A percentile compares a stretch with the other conserved stretches of the same genome.
phyloP scores from a whole-genome alignment of 352 stramenopile genomes.

The Aphanomyces euteiches region DNA sequence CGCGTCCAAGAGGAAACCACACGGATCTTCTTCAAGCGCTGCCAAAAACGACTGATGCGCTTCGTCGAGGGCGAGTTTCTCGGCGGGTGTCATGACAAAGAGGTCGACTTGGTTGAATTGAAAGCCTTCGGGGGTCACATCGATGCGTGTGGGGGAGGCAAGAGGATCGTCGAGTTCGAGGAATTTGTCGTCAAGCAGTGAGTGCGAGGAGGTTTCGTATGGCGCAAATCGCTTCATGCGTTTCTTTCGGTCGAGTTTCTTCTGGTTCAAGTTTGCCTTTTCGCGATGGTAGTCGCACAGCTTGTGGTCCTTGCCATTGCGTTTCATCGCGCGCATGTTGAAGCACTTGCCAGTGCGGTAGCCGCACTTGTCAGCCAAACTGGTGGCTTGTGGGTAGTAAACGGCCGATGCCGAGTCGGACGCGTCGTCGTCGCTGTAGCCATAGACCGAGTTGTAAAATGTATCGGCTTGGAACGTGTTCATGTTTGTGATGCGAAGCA shows the following conservation, averaged over 20 bases:
- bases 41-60: background rate
- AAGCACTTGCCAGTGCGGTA: constrained; percentile 81
- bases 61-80: constrained; percentile 11
- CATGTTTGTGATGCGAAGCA: no score
- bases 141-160: constrained; percentile 50
- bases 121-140: constrained; percentile 58
- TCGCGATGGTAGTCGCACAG: constrained; percentile 81
- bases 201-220: constrained; percentile 36
- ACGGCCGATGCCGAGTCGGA: background rate
- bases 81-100: constrained; percentile 76
- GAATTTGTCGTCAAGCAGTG: background rate
- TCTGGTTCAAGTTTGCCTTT: constrained; percentile 81
- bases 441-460: background rate
- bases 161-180: constrained; percentile 38
- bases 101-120: constrained; percentile 65
- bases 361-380: constrained; percentile 39
- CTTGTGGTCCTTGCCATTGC: constrained; percentile 81
- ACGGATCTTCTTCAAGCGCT: background rate
- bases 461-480: no score
- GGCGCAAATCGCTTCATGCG: constrained; percentile 51
- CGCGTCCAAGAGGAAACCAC: no score
- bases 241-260: constrained; percentile 85
- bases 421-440: constrained; percentile 19
- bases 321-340: constrained; percentile 75
- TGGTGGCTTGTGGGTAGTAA: constrained; percentile 16